A percentile compares a stretch with the other conserved stretches of the same genome.
Conservation (phyloP, 768 basidiomycete species). For the Ramaria sp. region DNA sequence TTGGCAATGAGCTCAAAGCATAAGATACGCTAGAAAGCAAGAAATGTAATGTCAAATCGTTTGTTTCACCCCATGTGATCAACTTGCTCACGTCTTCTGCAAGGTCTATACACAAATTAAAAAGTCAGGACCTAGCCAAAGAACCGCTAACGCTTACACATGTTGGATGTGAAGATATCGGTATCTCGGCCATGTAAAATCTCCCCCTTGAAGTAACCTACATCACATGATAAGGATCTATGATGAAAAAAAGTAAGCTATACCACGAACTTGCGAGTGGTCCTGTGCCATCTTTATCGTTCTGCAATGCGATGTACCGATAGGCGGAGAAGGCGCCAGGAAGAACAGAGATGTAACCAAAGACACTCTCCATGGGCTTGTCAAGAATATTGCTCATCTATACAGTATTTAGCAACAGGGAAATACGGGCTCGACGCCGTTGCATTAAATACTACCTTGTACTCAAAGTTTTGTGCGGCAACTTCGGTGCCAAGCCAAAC, state of each 20-base stretch:
- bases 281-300: slow-evolving; percentile 69
- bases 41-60: slow-evolving; percentile 11
- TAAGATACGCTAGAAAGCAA: slow-evolving; percentile 54
- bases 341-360: slow-evolving; percentile 94
- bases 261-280: slow-evolving; percentile 45
- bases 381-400: slow-evolving; percentile 78
- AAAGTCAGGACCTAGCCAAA: not conserved
- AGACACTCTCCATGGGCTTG: slow-evolving; percentile 79
- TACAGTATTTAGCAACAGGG: not conserved
- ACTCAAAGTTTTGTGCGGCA: slow-evolving; percentile 94
- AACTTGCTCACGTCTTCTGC: slow-evolving; percentile 66
- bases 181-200: slow-evolving; percentile 72
- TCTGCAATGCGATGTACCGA: slow-evolving; percentile 82
- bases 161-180: slow-evolving; percentile 92
- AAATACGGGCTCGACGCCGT: not conserved
- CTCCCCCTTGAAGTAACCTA: slow-evolving; percentile 88
- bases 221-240: not conserved
- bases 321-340: slow-evolving; percentile 96
- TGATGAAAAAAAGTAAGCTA: not conserved
- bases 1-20: slow-evolving; percentile 76
- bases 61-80: not conserved
- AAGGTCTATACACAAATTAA: slow-evolving; percentile 42
- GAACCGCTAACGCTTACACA: slow-evolving; percentile 49
- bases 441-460: slow-evolving; percentile 35
- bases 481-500: slow-evolving; percentile 29